Evolutionary conservation across 1,284 basidiomycete species (phyloP).

Genomic region (Hemileia vastatrix): DNA sequence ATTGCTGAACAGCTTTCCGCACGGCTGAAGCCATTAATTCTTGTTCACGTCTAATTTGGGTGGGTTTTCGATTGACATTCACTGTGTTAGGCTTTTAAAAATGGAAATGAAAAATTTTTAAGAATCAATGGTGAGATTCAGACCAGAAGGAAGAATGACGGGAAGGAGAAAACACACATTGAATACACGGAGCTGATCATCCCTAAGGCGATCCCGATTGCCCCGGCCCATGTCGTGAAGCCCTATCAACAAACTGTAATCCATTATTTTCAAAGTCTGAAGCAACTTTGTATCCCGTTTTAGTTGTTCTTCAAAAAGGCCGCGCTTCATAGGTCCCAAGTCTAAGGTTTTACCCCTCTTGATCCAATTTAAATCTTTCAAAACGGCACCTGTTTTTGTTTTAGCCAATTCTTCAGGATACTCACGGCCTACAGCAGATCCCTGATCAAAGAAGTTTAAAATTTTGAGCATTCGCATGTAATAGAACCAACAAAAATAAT

Average conservation of each 20-base stretch:
- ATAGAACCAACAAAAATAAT: background rate
- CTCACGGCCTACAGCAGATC: constrained; percentile 77
- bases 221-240: constrained; percentile 85
- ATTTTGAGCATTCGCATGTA: background rate
- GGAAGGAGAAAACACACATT: constrained; percentile 52
- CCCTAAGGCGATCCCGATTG: constrained; percentile 79
- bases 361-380: constrained; percentile 98
- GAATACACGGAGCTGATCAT: constrained; percentile 82
- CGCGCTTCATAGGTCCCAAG: constrained; percentile 86
- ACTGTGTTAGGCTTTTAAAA: background rate
- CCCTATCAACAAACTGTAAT: constrained; percentile 87
- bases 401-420: constrained; percentile 76
- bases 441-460: constrained; percentile 41
- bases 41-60: constrained; percentile 52
- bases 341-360: constrained; percentile 66
- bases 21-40: constrained; percentile 69
- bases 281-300: constrained; percentile 75
- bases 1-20: constrained; percentile 70
- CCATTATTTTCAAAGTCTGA: constrained; percentile 79
- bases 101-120: background rate
- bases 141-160: background rate
- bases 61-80: constrained; percentile 52
- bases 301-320: constrained; percentile 79
- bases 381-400: constrained; percentile 70
- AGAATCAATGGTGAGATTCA: constrained; percentile 23